A percentile compares a stretch with the other conserved stretches of the same genome.
phyloP scores from a whole-genome alignment of 1,139 yeast genomes.

The Diutina rugosa region DNA sequence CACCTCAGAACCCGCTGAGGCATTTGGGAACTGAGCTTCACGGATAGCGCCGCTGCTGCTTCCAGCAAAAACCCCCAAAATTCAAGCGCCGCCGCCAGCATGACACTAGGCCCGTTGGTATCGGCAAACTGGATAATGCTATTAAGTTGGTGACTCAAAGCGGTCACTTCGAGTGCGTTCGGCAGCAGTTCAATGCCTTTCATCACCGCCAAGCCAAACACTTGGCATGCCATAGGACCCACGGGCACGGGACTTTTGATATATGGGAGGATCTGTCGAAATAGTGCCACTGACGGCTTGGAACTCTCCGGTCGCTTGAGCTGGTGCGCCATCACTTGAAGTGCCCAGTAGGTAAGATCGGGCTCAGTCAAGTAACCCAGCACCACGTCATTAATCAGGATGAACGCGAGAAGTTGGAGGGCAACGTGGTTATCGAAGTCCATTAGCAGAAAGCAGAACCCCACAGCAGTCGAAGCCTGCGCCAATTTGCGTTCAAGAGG shows the following conservation, averaged over 20 bases:
- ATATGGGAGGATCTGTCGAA: conserved; percentile 12
- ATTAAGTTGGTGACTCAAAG: conserved; percentile 28
- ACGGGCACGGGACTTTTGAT: conserved; percentile 5
- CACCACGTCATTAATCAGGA: background rate
- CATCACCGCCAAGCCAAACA: conserved; percentile 18
- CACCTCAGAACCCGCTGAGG: background rate
- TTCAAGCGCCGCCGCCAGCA: conserved; percentile 32
- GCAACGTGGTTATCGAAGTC: background rate
- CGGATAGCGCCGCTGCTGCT: conserved; percentile 2
- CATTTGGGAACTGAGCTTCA: background rate
- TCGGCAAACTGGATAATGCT: conserved; percentile 40
- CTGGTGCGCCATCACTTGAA: background rate
- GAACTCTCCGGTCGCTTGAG: background rate
- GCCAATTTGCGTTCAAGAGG: background rate
- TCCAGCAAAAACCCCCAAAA: conserved; percentile 29
- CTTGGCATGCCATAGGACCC: conserved; percentile 32
- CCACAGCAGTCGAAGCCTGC: background rate
- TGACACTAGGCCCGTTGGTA: conserved; percentile 40
- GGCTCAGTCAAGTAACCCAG: background rate
- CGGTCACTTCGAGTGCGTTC: conserved; percentile 19
- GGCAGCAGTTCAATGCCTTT: conserved; percentile 12
- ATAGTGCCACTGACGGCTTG: conserved; percentile 20
- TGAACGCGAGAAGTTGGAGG: background rate
- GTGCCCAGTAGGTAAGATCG: background rate
- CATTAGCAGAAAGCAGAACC: background rate